Percentiles rank a stretch among this genome's conserved stretches.
Conservation (phyloP, 2,329 filamentous ascomycete genomes). For the Aschersonia sp. region DNA sequence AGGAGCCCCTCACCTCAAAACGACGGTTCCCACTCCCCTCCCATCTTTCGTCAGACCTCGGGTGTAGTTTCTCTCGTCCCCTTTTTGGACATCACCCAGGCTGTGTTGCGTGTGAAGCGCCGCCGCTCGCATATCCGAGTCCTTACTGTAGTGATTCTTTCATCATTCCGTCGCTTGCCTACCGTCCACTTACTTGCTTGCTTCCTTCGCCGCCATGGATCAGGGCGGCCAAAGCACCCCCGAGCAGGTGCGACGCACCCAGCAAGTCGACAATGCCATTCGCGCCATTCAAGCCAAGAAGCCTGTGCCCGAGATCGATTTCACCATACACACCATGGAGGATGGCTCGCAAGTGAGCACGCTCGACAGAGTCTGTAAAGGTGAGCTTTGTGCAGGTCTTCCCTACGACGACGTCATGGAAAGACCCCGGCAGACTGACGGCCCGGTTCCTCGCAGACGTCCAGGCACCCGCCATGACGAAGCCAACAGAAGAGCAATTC, state of each 20-base stretch:
- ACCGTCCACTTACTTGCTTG: not conserved
- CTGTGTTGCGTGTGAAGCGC: not conserved
- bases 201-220: conserved; percentile 26
- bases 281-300: conserved; percentile 90
- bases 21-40: too few relatives aligned
- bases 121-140: too few relatives aligned
- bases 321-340: conserved; percentile 96
- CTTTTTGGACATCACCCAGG: not conserved
- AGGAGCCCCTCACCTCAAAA: too few relatives aligned
- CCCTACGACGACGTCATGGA: not conserved
- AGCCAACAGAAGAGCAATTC: conserved; percentile 88
- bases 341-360: conserved; percentile 93
- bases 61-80: too few relatives aligned
- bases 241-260: conserved; percentile 32
- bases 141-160: too few relatives aligned
- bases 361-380: conserved; percentile 93
- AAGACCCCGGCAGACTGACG: conserved; percentile 3
- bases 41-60: too few relatives aligned
- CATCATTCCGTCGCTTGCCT: too few relatives aligned
- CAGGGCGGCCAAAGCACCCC: conserved; percentile 23
- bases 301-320: conserved; percentile 94
- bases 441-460: conserved; percentile 53
- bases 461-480: conserved; percentile 87
- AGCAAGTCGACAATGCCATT: conserved; percentile 75
- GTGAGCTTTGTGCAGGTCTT: conserved; percentile 33